Evolutionary conservation across 345 rosid genomes (phyloP), one percentile per base, ranked within the genome.

Genomic region (Syzygium aqueum): DNA sequence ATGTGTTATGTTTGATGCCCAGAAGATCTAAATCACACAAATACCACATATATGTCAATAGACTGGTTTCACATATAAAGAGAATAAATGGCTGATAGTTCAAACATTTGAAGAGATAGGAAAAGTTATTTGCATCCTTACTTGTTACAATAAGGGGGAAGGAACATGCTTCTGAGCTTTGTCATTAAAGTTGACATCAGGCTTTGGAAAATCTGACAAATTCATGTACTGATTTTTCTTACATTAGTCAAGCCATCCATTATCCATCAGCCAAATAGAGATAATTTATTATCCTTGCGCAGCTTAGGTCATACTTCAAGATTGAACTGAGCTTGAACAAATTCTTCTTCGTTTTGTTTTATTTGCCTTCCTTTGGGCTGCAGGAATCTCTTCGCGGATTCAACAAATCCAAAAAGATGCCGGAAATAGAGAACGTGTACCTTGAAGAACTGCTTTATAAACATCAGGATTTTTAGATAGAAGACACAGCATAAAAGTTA

Each of bases 361-460:
- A 14, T n/a, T 84, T 28, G 13, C 27, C 56, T 53, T 84, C 63
- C 54, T 51, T 40, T 17, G 50, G 16, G 19, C 8, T 22, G 28
- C 28, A 85, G 49, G 19, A 85, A 30, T 30, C 21, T 19, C 12
- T 6, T n/a, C 19, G 87, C 25, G 6, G 53, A 61, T 19, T 30
- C 11, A 1, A 27, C 40, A 14, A 40, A 57, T 27, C 14, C 2
- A 37, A 28, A 49, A 80, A n/a, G 9, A 77, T 6, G 84, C 46
- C 30, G 2, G 21, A 27, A 23, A 22, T 28, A 65, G 52, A 80
- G 52, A 30, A 43, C 23, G n/a, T 11, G 52, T 89, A 94, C 95
- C 95, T 88, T 90, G 89, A 54, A 94, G 92, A 86, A 94, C 92
- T 77, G 93, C 90, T 77, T 90, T 86, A 57, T 88, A 83, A 85